These are phyloP conservation scores for Conringia planisiliqua DNA, from an alignment of 345 rosid genomes.

Conservation along the genomic window DNA sequence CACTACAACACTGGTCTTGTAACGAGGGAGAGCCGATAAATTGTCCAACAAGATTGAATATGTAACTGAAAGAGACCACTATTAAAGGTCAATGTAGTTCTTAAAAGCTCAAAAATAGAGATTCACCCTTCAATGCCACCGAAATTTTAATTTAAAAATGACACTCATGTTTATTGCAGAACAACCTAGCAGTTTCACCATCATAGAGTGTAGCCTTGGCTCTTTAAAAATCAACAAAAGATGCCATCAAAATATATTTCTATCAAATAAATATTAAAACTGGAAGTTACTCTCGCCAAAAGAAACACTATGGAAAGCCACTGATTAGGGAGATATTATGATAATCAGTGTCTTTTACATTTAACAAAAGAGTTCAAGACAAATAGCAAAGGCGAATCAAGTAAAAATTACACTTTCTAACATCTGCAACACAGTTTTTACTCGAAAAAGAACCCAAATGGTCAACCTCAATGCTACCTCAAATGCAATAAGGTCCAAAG, in stretches of 20 bases:
- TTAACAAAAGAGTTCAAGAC: neutral
- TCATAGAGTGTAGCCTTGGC: conserved; percentile 12
- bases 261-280: conserved; percentile 1
- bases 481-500: neutral
- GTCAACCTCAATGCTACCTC: conserved; percentile 17
- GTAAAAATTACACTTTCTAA: conserved; percentile 12
- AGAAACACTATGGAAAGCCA: conserved; percentile 10
- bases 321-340: neutral
- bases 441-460: conserved; percentile 5
- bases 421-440: neutral
- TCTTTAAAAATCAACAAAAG: neutral
- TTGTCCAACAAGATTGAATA: conserved; percentile 83
- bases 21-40: conserved; percentile 57
- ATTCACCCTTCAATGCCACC: conserved; percentile 1
- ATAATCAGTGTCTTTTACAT: neutral
- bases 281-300: conserved; percentile 7
- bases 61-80: conserved; percentile 58
- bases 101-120: neutral
- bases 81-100: conserved; percentile 13
- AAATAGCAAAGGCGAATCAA: neutral
- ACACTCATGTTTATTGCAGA: neutral
- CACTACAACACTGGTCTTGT: conserved; percentile 84
- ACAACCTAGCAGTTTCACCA: conserved; percentile 7
- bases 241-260: neutral
- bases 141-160: conserved; percentile 1